These are phyloP conservation scores for Fusarium sp. DNA, from an alignment of 2,329 filamentous ascomycete genomes.

Conservation along the genomic window DNA sequence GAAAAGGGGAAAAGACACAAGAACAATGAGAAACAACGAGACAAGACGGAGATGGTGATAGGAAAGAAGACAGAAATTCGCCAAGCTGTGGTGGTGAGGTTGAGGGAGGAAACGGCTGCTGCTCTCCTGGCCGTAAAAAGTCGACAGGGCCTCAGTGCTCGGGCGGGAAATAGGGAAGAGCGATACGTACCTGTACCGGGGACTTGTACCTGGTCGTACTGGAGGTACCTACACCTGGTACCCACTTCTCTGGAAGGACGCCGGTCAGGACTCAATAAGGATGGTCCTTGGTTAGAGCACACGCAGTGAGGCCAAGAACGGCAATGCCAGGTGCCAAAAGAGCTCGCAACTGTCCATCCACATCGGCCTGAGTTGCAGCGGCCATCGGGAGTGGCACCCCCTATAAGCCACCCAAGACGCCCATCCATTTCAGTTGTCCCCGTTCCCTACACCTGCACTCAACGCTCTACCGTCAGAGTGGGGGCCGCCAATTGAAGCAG, in stretches of 20 bases:
- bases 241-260: conserved; percentile 13
- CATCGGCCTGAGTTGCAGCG: not conserved
- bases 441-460: not conserved
- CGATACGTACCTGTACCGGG: conserved; percentile 29
- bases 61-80: conserved; percentile 37
- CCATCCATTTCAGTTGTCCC: conserved; percentile 10
- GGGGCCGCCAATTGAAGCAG: conserved; percentile 11
- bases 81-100: conserved; percentile 42
- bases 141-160: conserved; percentile 22
- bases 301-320: conserved; percentile 1
- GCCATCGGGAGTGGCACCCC: conserved; percentile 17
- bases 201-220: not conserved
- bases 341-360: not conserved
- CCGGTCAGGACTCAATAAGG: conserved; percentile 20
- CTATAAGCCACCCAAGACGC: conserved; percentile 19
- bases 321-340: conserved; percentile 2
- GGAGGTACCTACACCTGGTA: conserved; percentile 7
- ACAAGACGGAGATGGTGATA: conserved; percentile 44
- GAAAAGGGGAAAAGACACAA: conserved; percentile 44
- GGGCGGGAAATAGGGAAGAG: conserved; percentile 11
- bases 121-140: conserved; percentile 36
- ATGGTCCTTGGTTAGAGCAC: conserved; percentile 17
- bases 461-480: conserved; percentile 6
- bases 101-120: conserved; percentile 43
- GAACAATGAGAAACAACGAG: conserved; percentile 44